These are phyloP conservation scores for Termitomyces heimii DNA, from an alignment of 768 basidiomycete species.

Conservation along the genomic window DNA sequence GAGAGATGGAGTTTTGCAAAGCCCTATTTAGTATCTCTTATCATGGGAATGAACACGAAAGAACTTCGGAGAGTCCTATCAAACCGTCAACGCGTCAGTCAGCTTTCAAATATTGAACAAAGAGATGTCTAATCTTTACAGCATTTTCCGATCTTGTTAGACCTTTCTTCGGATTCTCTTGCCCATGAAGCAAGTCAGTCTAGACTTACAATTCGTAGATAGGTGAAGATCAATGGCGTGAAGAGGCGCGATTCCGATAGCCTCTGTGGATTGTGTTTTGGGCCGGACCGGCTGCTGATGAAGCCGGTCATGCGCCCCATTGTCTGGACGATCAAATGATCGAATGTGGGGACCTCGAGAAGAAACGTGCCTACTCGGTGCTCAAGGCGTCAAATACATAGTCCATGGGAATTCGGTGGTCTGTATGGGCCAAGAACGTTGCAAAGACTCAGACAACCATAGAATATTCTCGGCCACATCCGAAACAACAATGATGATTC, in stretches of 20 bases:
- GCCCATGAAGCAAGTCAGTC: neutral
- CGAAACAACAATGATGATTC: neutral
- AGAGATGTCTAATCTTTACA: neutral
- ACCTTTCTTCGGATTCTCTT: neutral
- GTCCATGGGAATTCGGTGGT: neutral
- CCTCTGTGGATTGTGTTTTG: conserved; percentile 1
- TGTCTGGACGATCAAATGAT: neutral
- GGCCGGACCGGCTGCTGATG: neutral
- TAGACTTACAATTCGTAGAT: no score
- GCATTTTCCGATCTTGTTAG: neutral
- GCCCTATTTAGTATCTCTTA: neutral
- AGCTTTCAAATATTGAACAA: neutral
- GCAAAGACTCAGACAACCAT: neutral
- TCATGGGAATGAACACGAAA: neutral
- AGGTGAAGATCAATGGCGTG: neutral
- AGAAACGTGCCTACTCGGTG: neutral
- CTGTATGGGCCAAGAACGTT: neutral
- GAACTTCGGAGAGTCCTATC: neutral
- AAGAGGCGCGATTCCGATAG: neutral
- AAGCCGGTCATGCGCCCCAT: conserved; percentile 1
- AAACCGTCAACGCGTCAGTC: neutral
- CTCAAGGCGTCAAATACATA: neutral
- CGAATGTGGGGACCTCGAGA: neutral
- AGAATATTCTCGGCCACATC: neutral
- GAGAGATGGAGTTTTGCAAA: neutral